phyloP scores from a whole-genome alignment of 805 yeast genomes.

The Hanseniaspora thailandica region DNA sequence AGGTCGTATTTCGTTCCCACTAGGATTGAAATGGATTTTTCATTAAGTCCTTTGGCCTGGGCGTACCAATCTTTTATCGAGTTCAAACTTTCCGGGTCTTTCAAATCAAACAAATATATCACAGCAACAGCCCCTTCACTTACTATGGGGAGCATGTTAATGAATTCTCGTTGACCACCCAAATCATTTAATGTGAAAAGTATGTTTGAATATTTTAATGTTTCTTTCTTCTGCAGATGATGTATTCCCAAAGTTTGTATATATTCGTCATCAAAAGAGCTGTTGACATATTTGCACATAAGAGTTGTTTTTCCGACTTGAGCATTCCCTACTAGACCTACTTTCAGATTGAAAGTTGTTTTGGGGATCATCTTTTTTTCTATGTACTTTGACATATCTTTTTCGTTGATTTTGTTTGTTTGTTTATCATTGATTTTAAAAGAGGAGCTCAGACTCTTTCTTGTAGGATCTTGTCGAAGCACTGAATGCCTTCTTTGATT shows the following conservation, averaged over 20 bases:
- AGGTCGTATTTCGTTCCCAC: conserved; percentile 90
- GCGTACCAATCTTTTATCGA: conserved; percentile 92
- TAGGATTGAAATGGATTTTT: conserved; percentile 78
- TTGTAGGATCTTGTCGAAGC: background rate
- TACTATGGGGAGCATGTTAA: conserved; percentile 88
- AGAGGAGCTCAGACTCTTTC: background rate
- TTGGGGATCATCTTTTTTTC: conserved; percentile 9
- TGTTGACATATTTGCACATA: conserved; percentile 96
- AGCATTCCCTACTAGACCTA: conserved; percentile 90
- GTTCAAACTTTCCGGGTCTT: conserved; percentile 72
- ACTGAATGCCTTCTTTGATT: background rate
- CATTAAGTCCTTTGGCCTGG: conserved; percentile 79
- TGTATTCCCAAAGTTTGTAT: conserved; percentile 92
- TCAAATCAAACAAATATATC: conserved; percentile 78
- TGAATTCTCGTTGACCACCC: conserved; percentile 91
- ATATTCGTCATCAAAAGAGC: conserved; percentile 79
- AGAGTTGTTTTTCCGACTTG: conserved; percentile 91
- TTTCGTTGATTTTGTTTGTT: background rate
- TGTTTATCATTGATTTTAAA: background rate
- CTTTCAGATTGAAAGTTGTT: conserved; percentile 38
- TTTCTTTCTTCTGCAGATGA: conserved; percentile 81
- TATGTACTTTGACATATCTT: conserved; percentile 5
- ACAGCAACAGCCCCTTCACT: conserved; percentile 87
- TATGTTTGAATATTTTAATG: conserved; percentile 73
- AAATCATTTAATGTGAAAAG: conserved; percentile 90